Evolutionary conservation across 169 alveolate genomes (phyloP).

Genomic region (Theileria luwenshuni): DNA sequence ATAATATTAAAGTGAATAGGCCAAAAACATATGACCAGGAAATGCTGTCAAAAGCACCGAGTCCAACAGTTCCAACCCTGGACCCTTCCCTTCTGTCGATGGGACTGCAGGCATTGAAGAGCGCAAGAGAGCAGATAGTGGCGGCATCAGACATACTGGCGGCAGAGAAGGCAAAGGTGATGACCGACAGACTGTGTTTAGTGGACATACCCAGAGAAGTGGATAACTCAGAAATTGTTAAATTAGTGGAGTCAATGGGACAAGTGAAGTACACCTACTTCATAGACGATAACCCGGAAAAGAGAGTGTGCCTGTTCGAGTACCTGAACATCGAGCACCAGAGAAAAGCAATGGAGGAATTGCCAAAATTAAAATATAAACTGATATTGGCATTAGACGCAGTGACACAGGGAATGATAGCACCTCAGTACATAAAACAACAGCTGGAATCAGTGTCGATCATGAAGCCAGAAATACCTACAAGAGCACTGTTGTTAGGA

Average conservation of each 20-base stretch:
- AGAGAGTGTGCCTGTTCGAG: slow-evolving; percentile 39
- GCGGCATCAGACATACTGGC: slow-evolving; percentile 64
- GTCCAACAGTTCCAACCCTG: slow-evolving; percentile 68
- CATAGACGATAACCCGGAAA: background rate
- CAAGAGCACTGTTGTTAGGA: slow-evolving; percentile 75
- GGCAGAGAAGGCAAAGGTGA: slow-evolving; percentile 58
- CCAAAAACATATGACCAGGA: slow-evolving; percentile 63
- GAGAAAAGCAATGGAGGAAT: slow-evolving; percentile 42
- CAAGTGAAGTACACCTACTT: slow-evolving; percentile 29
- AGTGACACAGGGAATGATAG: slow-evolving; percentile 64
- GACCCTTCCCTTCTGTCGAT: slow-evolving; percentile 68
- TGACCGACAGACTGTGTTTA: slow-evolving; percentile 61
- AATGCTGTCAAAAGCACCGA: slow-evolving; percentile 55
- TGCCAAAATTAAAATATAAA: slow-evolving; percentile 35
- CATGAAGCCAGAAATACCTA: slow-evolving; percentile 77
- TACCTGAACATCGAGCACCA: slow-evolving; percentile 59
- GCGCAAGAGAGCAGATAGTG: slow-evolving; percentile 61
- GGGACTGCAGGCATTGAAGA: slow-evolving; percentile 59
- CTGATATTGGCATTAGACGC: slow-evolving; percentile 76
- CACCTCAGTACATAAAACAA: slow-evolving; percentile 28
- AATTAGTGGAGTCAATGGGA: slow-evolving; percentile 15
- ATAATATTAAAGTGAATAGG: slow-evolving; percentile 40
- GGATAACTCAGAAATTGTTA: slow-evolving; percentile 1
- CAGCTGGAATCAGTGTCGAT: slow-evolving; percentile 48
- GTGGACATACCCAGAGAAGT: slow-evolving; percentile 38